Conservation (phyloP, 2,329 filamentous ascomycete genomes). For the Parasarocladium wereldwijsianum region DNA sequence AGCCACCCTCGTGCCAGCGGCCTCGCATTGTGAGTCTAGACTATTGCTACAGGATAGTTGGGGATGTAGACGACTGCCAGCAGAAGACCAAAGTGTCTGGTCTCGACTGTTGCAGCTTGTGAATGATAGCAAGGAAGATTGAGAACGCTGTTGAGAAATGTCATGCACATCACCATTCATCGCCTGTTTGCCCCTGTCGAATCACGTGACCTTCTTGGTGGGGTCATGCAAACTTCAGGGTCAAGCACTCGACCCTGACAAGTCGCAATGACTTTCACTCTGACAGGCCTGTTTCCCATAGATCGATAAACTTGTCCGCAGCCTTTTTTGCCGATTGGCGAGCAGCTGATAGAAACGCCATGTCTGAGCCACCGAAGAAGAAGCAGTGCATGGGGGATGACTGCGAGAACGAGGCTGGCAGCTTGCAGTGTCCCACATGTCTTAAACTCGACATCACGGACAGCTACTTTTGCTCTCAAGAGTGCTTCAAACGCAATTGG, state of each 20-base stretch:
- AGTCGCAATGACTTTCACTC: too few relatives aligned
- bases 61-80: too few relatives aligned
- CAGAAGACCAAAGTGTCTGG: too few relatives aligned
- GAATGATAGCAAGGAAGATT: too few relatives aligned
- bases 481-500: constrained; percentile 98
- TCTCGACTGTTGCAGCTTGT: too few relatives aligned
- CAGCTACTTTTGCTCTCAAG: constrained; percentile 94
- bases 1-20: too few relatives aligned
- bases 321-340: background rate
- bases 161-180: too few relatives aligned
- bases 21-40: too few relatives aligned
- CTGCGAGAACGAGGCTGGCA: constrained; percentile 73
- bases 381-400: constrained; percentile 67
- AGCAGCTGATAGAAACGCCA: background rate
- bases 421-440: constrained; percentile 87
- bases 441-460: constrained; percentile 76
- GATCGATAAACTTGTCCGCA: background rate
- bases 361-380: constrained; percentile 20
- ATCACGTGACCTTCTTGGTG: background rate
- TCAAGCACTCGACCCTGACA: too few relatives aligned
- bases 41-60: too few relatives aligned
- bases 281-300: too few relatives aligned
- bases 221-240: background rate
- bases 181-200: background rate
- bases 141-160: too few relatives aligned